Base-by-base conservation (phyloP, 345 rosid genomes). In the Luvunga scandens region DNA sequence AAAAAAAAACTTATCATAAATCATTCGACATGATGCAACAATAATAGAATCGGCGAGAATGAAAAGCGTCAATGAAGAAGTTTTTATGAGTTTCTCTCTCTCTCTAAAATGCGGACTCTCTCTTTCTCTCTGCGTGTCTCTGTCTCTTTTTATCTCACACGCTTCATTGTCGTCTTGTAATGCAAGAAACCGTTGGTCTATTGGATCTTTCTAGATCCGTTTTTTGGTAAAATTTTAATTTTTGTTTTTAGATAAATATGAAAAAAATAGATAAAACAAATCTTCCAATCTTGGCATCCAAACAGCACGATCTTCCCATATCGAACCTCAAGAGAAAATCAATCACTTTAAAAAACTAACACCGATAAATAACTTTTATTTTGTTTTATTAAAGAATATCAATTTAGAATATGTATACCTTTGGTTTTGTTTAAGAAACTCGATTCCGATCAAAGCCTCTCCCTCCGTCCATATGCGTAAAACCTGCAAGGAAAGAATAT, bases 121-220 rank as follows among this genome's bases (percentile, higher is more conserved):
- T 45, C 5, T 13, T 13, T 45, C 50, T 45, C 18, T 45, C 1
- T 19, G 50, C 27, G 45, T 14, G 16, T 9, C 39, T 36, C 59
- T 42, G 9, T 18, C 4, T 21, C n/a, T 59, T 56, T 39, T 27
- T 6, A 6, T 50, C 14, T 69, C 73, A 25, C 75, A 68, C 48
- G 72, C 50, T 77, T 61, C 69, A 56, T 63, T 27, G 59, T 9
- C 73, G 22, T 24, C 75, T 62, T 75, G 70, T 22, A 75, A 80
- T 80, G 78, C 70, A 75, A 75, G 78, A 68, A 75, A 75, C 75
- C 33, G 22, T 60, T 67, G 59, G n/a, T 27, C 33, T n/a, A 50
- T 53, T 14, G 16, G 59, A 63, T 62, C 57, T 22, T 75, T 80
- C 72, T 22, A 75, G 76, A 75, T 75, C 76, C 61, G 16, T 70